Evolutionary conservation across 345 rosid species (phyloP), one percentile per base, ranked within the genome.

Genomic region (Eucalyptus curtisii): DNA sequence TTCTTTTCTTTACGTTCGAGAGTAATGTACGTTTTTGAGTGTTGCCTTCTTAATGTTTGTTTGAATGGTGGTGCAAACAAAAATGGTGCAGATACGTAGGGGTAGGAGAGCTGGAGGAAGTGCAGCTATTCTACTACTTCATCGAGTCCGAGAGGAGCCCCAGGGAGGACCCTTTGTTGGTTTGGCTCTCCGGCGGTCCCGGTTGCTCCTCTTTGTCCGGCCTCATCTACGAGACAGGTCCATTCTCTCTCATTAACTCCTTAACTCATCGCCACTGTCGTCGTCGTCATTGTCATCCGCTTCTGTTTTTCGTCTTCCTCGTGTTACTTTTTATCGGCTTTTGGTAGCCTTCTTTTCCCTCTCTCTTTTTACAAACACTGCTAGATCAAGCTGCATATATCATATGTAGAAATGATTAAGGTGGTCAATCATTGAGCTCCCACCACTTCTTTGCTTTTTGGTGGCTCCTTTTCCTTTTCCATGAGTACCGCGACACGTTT

Each of bases 181-280:
- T 89, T 11, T 91, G 93, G 93, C 71, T 91, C 57, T 68, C 89
- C 24, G 93, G 91, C 7, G 93, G 91, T 22, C 93, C 93, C 31
- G 92, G 93, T 5, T 92, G 91, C 79, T 92, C 92, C 49, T 87
- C 11, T 5, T 87, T 92, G 31, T 90, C 89, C 14, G 89, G 68
- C 50, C 86, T 90, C 25, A 44, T 88, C 20, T 90, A 64, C 85
- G 88, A 92, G 80, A 87, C 66, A 49, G 92, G 93, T 85, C 84
- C 24, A 22, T 44, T 31, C 24, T 53, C 40, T 19, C 37, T 86
- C 57, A 10, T 24, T 48, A 12, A 82, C 25, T 2, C 10, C 44
- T 17, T 13, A 4, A 17, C 25, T 33, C 14, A 9, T 44, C 13
- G 47, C 48, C 45, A 24, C 4, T 8, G 15, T 17, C 37, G 22